Evolutionary conservation across 345 rosid genomes (phyloP), one percentile per base, ranked within the genome.

Genomic region (Orychophragmus violaceus): DNA sequence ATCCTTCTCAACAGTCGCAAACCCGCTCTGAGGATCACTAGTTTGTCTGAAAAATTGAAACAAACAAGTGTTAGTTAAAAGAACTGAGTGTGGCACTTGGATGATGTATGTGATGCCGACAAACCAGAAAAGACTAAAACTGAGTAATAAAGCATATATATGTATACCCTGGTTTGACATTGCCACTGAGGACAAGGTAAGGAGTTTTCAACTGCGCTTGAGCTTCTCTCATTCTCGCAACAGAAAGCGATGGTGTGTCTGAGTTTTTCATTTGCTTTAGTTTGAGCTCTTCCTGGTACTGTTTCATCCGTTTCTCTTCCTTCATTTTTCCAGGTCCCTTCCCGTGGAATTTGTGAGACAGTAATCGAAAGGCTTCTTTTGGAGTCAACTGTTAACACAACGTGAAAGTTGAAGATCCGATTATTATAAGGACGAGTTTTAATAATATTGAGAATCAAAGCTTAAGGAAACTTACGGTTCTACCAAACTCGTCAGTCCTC

Each of bases 261-360:
- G 97, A 82, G 78, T 86, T 95, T 75, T 95, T 95, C 99, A 95
- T 91, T 80, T 88, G 91, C 88, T 95, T 91, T 71, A 91, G 76
- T 79, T 91, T 95, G 82, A 85, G 77, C 66, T 95, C 99, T 77
- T 95, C 96, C 19, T 79, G 83, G 72, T 75, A 91, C 79, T 91
- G 99, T 80, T 85, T 94, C 90, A 83, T 82, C 65, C 91, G 82
- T 74, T 94, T 94, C 74, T 94, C 99, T 82, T 84, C 97, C 86
- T 95, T 91, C 96, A 80, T 87, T 76, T 95, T 95, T 17, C 99
- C 99, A 36, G 97, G 99, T 12, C 95, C 99, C 74, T 95, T 95
- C 14, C 97, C 97, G 44, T 95, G 99, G 75, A 95, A 95, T 64
- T 80, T 91, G 77, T 95, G 99, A 63, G 99, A 95, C 73, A 88